Evolutionary conservation across 208 protist genomes (phyloP), one percentile per base, ranked within the genome.

Genomic region (Vickermania spadyakhi): DNA sequence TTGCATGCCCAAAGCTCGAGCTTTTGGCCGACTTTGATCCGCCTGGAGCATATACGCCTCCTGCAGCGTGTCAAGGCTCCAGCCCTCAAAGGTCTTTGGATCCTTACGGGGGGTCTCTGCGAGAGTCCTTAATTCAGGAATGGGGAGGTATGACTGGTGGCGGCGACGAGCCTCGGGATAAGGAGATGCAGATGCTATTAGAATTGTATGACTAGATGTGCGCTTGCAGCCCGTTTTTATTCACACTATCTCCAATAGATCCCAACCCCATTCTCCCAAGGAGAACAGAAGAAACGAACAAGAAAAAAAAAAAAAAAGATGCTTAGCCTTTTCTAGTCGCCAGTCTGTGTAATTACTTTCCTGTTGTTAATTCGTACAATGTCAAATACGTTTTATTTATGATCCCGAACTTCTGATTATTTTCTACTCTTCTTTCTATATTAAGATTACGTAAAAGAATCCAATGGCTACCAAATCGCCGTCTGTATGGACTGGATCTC

Each of bases 21-120:
- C 76, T 92, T 1, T 68, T 89, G 28, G 64, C 80, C 11, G 81
- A 89, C 59, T 92, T 92, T 56, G 85, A 85, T 23, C 59, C 75
- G 3, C 81, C 85, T 1, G 72, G 75, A 42, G 74, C 70, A 28
- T 92, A 85, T 56, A 57, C 62, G 7, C 57, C 79, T 27, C 77
- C 75, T 7, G 36, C 18, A 18, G 7, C 36, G 7, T n/a, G 18
- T 45, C 11, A 7, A 18, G 36, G 36, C 36, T n/a, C 11, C 36
- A 45, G 18, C 18, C 7, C 36, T 45, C 7, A 18, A 45, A 18
- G 7, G 18, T 7, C 18, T 7, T n/a, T 45, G 36, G 36, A 45
- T 18, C 18, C 36, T n/a, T n/a, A 7, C 11, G 36, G 36, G 18
- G 36, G 36, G 11, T 7, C 36, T 7, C 36, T 45, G 36, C 36